Evolutionary conservation across 2,329 filamentous ascomycete species (phyloP).

Genomic region (Diaporthe eres): DNA sequence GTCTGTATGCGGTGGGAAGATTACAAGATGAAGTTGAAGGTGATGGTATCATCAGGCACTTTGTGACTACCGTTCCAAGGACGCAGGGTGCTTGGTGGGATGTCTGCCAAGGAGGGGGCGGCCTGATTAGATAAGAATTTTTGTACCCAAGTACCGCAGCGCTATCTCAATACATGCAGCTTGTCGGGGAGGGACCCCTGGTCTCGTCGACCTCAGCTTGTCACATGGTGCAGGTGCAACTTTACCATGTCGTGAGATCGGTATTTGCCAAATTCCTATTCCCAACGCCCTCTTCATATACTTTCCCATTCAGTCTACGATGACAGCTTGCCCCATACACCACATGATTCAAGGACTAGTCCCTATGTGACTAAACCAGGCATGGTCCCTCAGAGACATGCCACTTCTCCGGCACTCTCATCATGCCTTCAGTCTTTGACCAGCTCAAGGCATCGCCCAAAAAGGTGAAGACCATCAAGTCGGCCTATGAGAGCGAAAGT

Average conservation of each 20-base stretch:
- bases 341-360: neutral
- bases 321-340: neutral
- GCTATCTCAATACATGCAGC: neutral
- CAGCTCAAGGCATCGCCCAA: constrained; percentile 61
- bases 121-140: constrained; percentile 36
- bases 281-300: neutral
- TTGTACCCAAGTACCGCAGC: neutral
- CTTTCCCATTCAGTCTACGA: neutral
- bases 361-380: neutral
- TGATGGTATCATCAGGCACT: constrained; percentile 29
- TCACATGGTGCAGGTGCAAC: constrained; percentile 18
- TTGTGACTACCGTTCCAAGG: neutral
- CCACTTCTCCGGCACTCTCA: constrained; percentile 40
- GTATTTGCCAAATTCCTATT: constrained; percentile 7
- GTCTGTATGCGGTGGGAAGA: neutral
- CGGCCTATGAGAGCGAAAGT: constrained; percentile 86
- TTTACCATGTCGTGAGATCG: constrained; percentile 22
- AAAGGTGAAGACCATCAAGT: constrained; percentile 73
- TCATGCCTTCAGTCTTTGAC: constrained; percentile 65
- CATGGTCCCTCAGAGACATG: constrained; percentile 5
- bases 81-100: constrained; percentile 27
- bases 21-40: neutral
- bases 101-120: constrained; percentile 25
- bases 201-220: constrained; percentile 12
- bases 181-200: neutral